Conservation (phyloP, 108 stramenopile species). For the Skeletonema tropicum region DNA sequence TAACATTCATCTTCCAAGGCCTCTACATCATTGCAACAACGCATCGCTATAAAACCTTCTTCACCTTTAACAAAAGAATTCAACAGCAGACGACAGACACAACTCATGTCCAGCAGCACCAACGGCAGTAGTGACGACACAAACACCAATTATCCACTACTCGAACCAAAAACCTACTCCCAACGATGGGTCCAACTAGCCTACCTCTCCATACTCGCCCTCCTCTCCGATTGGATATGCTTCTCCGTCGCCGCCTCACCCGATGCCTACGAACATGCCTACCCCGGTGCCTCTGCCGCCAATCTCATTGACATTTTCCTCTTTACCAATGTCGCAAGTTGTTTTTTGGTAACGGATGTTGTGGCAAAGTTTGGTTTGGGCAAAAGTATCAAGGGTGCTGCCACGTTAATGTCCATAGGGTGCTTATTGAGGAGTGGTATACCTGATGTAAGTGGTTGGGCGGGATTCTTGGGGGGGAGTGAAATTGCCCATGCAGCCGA, state of each 20-base stretch:
- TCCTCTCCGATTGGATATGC: constrained; percentile 58
- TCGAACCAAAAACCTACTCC: constrained; percentile 38
- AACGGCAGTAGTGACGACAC: not conserved
- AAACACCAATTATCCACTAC: constrained; percentile 9
- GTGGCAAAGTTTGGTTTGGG: constrained; percentile 45
- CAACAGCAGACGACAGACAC: not conserved
- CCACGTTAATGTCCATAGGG: constrained; percentile 48
- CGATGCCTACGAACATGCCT: constrained; percentile 36
- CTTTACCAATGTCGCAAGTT: constrained; percentile 50
- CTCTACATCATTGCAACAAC: not conserved
- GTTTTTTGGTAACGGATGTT: constrained; percentile 58
- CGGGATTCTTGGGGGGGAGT: constrained; percentile 1
- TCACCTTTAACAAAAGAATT: not conserved
- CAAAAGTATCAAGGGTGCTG: constrained; percentile 45
- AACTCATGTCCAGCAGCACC: constrained; percentile 4
- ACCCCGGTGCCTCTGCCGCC: constrained; percentile 39
- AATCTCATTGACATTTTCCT: constrained; percentile 56
- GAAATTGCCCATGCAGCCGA: constrained; percentile 4
- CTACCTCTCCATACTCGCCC: constrained; percentile 56
- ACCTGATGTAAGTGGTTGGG: constrained; percentile 19
- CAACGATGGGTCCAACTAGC: constrained; percentile 51
- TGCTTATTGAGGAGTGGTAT: constrained; percentile 44
- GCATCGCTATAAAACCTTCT: not conserved
- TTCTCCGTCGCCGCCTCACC: constrained; percentile 58
- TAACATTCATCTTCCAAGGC: not conserved